Base-by-base conservation (phyloP, 495 filamentous ascomycete species). In the Baudoinia panamericana region DNA sequence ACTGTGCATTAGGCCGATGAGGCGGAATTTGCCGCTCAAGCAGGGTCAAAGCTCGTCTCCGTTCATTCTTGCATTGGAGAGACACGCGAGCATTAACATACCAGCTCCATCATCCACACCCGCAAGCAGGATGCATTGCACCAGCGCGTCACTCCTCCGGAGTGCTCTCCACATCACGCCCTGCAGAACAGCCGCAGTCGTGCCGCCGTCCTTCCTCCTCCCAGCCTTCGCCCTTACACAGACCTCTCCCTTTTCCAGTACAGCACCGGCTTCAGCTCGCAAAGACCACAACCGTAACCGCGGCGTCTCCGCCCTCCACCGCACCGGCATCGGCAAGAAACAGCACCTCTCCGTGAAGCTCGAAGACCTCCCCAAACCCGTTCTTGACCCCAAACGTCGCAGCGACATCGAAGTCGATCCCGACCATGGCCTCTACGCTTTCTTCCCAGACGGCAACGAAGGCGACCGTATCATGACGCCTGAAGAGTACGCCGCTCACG, bases 381-480 rank as follows among this genome's bases (percentile, higher is more conserved):
- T 80, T 8, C 58, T 67, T 10, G 66, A 70, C 54, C 63, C 48
- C 31, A 48, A 40, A 48, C 63, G 62, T 38, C 70, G 60, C 52
- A 66, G 64, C 7, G 62, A 70, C 41, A 43, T 77, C 26, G 53
- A 68, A 41, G 69, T 73, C 12, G 80, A 80, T 54, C 66, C 70
- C 5, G 60, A 90, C 41, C 90, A 99, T 62, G 86, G 84, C 25
- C 78, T 99, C n/a, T 95, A 81, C 80, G 77, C 70, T 0, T 99
- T 99, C 63, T 96, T 99, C 62, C 71, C 75, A 44, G 61, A 65
- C 34, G n/a, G n/a, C n/a, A n/a, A n/a, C n/a, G n/a, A n/a, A n/a
- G n/a, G n/a, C n/a, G 67, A 76, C 37, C 70, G 68, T 33, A 55
- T 93, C 56, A 66, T 63, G 32, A 73, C 71, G 9, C 87, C 87